These are phyloP conservation scores for Pelagomonas calceolata DNA, from an alignment of 108 stramenopile genomes.

Conservation along the genomic window DNA sequence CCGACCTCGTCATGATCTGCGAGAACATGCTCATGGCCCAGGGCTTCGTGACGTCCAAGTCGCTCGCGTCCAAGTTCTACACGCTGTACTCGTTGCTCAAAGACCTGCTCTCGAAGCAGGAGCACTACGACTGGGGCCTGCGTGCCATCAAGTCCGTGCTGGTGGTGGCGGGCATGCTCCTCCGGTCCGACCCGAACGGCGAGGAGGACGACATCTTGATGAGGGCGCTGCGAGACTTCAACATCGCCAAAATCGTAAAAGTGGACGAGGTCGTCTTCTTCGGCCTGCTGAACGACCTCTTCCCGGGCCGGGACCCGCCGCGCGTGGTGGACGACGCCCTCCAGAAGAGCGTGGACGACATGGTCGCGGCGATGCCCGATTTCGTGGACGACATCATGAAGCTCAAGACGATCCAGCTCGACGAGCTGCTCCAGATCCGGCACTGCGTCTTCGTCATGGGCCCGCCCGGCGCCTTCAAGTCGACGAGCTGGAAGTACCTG, in stretches of 20 bases:
- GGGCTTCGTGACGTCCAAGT: conserved; percentile 52
- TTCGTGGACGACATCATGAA: conserved; percentile 23
- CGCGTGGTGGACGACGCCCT: conserved; percentile 10
- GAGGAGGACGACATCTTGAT: conserved; percentile 47
- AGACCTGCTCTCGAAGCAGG: conserved; percentile 55
- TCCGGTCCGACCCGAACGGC: conserved; percentile 44
- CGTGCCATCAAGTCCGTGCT: conserved; percentile 57
- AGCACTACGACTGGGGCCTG: conserved; percentile 63
- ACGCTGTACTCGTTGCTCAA: conserved; percentile 48
- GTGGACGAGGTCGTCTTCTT: conserved; percentile 52
- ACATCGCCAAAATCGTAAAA: conserved; percentile 55
- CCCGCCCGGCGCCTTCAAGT: conserved; percentile 49
- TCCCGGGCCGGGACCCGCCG: conserved; percentile 31
- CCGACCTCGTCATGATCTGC: conserved; percentile 57
- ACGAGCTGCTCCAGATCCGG: conserved; percentile 52
- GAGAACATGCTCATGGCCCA: conserved; percentile 67
- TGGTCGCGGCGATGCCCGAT: conserved; percentile 11
- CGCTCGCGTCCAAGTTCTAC: conserved; percentile 59
- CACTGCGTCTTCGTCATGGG: conserved; percentile 63
- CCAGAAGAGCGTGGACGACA: conserved; percentile 15
- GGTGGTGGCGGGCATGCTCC: conserved; percentile 54
- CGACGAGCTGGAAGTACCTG: conserved; percentile 48
- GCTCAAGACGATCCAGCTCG: conserved; percentile 49
- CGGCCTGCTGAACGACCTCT: conserved; percentile 49
- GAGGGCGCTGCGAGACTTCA: conserved; percentile 58